phyloP scores from a whole-genome alignment of 2,329 filamentous ascomycete genomes.

The Monilinia vaccinii-corymbosi region DNA sequence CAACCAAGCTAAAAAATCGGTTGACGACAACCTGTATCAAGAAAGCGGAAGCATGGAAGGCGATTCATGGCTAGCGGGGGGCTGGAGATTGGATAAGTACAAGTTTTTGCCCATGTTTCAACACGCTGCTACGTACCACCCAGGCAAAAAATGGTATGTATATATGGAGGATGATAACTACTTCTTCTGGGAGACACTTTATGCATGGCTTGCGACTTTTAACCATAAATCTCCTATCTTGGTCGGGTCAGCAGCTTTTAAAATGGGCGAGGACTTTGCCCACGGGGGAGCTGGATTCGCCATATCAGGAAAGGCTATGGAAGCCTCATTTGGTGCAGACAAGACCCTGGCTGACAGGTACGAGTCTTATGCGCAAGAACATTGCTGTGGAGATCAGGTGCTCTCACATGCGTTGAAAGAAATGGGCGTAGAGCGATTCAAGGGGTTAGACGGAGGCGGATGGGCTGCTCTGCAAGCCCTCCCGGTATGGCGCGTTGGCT shows the following conservation, averaged over 20 bases:
- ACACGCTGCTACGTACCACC: constrained; percentile 41
- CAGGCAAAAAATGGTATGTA: constrained; percentile 48
- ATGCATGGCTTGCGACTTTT: constrained; percentile 38
- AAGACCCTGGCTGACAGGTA: constrained; percentile 1
- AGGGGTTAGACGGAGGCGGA: constrained; percentile 9
- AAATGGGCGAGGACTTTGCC: constrained; percentile 38
- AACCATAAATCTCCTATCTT: constrained; percentile 38
- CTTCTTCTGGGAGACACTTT: constrained; percentile 43
- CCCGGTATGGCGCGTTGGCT: constrained; percentile 10
- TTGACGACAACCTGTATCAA: constrained; percentile 11
- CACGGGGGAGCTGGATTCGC: constrained; percentile 50
- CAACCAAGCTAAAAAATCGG: constrained; percentile 5
- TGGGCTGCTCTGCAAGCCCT: constrained; percentile 12
- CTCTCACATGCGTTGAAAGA: constrained; percentile 10
- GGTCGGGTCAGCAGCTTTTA: constrained; percentile 37
- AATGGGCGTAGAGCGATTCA: constrained; percentile 9
- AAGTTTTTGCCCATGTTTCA: constrained; percentile 53
- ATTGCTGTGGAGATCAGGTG: constrained; percentile 14
- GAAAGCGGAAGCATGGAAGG: constrained; percentile 14
- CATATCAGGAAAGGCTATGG: constrained; percentile 43
- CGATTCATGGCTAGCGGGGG: constrained; percentile 18
- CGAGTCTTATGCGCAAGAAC: constrained; percentile 7
- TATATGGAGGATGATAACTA: constrained; percentile 53
- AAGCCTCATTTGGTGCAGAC: constrained; percentile 8
- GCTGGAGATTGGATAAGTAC: constrained; percentile 52